Evolutionary conservation across 441 rosid genomes (phyloP).

Genomic region (Euphorbia corollata): DNA sequence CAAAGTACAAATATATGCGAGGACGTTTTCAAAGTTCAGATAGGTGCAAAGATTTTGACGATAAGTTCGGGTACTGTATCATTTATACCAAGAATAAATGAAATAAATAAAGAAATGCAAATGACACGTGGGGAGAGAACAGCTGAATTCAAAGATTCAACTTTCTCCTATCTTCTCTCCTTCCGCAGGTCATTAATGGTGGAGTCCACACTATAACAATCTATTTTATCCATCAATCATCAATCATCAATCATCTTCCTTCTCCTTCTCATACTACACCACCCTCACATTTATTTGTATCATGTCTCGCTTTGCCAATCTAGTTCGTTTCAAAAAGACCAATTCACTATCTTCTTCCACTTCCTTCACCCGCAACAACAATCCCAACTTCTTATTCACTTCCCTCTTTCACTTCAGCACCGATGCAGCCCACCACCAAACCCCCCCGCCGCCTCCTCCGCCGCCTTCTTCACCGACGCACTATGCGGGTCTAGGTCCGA

Average conservation of each 20-base stretch:
- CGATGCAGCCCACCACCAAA: slow-evolving; percentile 8
- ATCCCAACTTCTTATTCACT: slow-evolving; percentile 18
- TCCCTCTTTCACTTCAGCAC: slow-evolving; percentile 41
- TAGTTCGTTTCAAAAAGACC: slow-evolving; percentile 3
- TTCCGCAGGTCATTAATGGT: neutral
- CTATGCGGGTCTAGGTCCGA: slow-evolving; percentile 50
- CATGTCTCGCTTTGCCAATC: slow-evolving; percentile 9
- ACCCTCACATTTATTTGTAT: too few species aligned
- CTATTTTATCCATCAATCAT: neutral
- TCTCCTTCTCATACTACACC: neutral
- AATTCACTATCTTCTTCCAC: slow-evolving; percentile 9
- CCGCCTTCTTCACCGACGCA: slow-evolving; percentile 12
- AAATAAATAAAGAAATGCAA: too few species aligned
- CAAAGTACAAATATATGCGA: too few species aligned
- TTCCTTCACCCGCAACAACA: neutral
- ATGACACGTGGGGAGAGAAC: too few species aligned
- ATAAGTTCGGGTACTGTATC: too few species aligned
- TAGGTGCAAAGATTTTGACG: too few species aligned
- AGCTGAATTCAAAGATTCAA: neutral
- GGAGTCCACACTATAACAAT: neutral
- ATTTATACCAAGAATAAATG: too few species aligned
- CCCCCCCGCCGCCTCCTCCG: neutral
- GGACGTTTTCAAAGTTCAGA: too few species aligned
- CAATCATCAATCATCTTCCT: neutral
- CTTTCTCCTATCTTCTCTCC: neutral